Conservation (phyloP, 345 rosid species). For the Gossypium turneri region DNA sequence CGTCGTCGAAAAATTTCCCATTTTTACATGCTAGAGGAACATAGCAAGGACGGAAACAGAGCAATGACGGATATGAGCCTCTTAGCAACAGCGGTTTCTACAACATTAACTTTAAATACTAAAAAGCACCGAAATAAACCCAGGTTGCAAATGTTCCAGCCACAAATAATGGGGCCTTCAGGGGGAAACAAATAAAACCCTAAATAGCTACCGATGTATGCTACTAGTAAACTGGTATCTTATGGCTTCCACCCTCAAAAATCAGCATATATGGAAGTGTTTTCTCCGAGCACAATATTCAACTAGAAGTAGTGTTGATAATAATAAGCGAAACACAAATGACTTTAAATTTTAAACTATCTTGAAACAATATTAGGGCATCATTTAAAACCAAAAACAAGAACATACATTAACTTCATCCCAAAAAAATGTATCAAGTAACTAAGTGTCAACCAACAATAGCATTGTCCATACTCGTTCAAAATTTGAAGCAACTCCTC, state of each 20-base stretch:
- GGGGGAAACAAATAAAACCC: no score
- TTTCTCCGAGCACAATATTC: no score
- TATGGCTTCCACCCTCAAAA: neutral
- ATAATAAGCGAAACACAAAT: neutral
- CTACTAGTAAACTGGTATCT: neutral
- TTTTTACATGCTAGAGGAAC: no score
- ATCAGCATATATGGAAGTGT: no score
- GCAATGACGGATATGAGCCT: neutral
- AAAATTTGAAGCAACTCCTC: constrained; percentile 26
- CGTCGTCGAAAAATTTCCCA: no score
- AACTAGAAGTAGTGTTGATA: neutral
- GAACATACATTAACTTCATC: neutral
- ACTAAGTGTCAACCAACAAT: constrained; percentile 13
- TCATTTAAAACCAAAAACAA: neutral
- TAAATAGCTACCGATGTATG: neutral
- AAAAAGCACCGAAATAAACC: no score
- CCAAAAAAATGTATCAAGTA: neutral
- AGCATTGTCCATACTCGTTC: constrained; percentile 17
- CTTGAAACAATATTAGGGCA: neutral
- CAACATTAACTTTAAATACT: no score
- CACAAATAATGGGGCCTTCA: neutral
- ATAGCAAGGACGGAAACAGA: neutral
- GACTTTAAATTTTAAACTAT: no score
- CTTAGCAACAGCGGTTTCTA: no score
- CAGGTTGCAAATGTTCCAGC: neutral